A percentile compares a stretch with the other conserved stretches of the same genome.
Conservation (phyloP, 768 basidiomycete species). For the Trametes cubensis region DNA sequence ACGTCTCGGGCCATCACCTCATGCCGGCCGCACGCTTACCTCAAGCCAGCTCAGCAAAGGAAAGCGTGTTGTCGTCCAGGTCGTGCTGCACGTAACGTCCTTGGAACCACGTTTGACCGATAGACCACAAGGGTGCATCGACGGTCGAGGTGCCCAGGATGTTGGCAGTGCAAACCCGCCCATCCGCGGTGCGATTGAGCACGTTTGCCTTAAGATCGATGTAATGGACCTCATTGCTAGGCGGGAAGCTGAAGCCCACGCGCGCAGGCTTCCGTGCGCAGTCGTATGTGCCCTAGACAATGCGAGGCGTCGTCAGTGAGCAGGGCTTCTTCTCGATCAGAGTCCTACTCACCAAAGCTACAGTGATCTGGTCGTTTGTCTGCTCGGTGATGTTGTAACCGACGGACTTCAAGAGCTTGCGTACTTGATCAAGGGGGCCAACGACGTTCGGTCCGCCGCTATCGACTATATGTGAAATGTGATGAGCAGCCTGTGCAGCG, state of each 20-base stretch:
- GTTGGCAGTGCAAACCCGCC: constrained; percentile 20
- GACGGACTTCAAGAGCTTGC: constrained; percentile 3
- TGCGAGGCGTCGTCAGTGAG: background rate
- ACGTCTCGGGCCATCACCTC: no score
- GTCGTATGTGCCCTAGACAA: constrained; percentile 22
- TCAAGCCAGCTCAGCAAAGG: constrained; percentile 16
- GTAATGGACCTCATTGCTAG: constrained; percentile 20
- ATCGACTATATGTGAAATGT: constrained; percentile 1
- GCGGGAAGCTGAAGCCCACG: constrained; percentile 24
- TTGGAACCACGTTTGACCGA: constrained; percentile 27
- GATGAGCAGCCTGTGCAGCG: background rate
- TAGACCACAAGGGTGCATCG: constrained; percentile 15
- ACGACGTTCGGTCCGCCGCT: constrained; percentile 21
- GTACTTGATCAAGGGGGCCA: constrained; percentile 10
- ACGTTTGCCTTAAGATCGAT: constrained; percentile 19
- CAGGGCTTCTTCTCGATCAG: background rate
- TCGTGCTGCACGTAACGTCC: constrained; percentile 23
- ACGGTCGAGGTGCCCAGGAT: constrained; percentile 21
- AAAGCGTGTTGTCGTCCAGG: constrained; percentile 14
- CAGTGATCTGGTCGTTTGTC: constrained; percentile 10
- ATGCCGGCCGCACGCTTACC: background rate
- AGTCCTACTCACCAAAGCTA: constrained; percentile 6
- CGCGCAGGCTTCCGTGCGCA: constrained; percentile 19
- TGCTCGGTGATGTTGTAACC: constrained; percentile 21
- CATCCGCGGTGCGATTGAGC: constrained; percentile 22